phyloP scores from a whole-genome alignment of 768 basidiomycete genomes.

The Crepidotus variabilis region DNA sequence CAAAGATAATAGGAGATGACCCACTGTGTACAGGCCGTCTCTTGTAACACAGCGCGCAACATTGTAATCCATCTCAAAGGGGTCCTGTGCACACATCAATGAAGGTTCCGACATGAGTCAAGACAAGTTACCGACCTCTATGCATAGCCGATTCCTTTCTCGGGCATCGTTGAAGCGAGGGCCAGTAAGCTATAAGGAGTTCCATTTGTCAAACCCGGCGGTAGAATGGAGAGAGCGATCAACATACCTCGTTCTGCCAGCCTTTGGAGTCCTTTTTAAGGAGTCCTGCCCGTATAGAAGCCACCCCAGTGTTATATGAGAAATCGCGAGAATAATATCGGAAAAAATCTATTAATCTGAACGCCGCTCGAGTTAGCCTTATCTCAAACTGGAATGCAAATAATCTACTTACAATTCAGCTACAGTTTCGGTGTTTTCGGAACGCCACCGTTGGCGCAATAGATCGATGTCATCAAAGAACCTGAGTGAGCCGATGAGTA shows the following conservation, averaged over 20 bases:
- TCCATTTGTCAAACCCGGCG: not conserved
- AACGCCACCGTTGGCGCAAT: conserved; percentile 88
- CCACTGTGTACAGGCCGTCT: conserved; percentile 91
- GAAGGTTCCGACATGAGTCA: not conserved
- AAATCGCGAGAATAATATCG: conserved; percentile 95
- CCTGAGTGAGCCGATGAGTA: conserved; percentile 35
- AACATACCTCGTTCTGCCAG: conserved; percentile 87
- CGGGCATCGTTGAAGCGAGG: conserved; percentile 64
- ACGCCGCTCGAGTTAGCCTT: not conserved
- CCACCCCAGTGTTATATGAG: conserved; percentile 84
- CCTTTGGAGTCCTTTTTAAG: conserved; percentile 91
- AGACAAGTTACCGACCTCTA: conserved; percentile 62
- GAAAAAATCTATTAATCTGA: conserved; percentile 95
- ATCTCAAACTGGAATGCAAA: not conserved
- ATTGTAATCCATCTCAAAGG: conserved; percentile 95
- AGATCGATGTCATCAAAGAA: conserved; percentile 98
- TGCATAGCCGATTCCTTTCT: conserved; percentile 92
- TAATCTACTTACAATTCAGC: conserved; percentile 75
- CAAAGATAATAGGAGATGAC: conserved; percentile 16
- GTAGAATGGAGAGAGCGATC: not conserved
- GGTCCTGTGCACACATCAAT: conserved; percentile 59
- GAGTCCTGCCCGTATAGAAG: conserved; percentile 85
- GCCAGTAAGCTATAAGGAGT: conserved; percentile 37
- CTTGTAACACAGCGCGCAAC: conserved; percentile 95
- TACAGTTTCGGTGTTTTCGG: conserved; percentile 88